Base-by-base conservation (phyloP, 2,329 filamentous ascomycete genomes). In the Fusarium coffeatum region DNA sequence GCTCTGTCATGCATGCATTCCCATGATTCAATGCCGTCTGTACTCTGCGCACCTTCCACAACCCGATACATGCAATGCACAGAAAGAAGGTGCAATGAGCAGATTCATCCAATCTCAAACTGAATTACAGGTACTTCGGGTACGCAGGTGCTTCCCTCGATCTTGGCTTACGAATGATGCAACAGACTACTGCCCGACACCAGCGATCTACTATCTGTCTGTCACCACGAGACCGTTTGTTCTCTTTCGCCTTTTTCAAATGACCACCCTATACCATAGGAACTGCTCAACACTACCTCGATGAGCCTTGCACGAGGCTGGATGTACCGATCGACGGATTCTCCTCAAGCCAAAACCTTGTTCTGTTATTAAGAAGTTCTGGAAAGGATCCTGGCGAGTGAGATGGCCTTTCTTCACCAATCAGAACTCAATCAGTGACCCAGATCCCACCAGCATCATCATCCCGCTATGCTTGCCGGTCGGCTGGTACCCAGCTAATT, bases 311-410 rank as follows among this genome's bases (percentile, higher is more conserved):
- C 66, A 55, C n/a, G n/a, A 42, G 34, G 45, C 61, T 72, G 59
- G 51, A 64, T 55, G 60, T 16, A 46, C 55, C 55, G 73, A 76
- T 76, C 73, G 73, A 74, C 73, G 58, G 72, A 70, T 74, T 70
- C 64, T 69, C 66, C 61, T 72, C 67, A 72, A 66, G 62, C 64
- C 61, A 60, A 68, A 72, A 71, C 73, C 72, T 68, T 73, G 72
- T 68, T 66, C 62, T 67, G 57, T 50, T 57, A 67, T 64, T 56
- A 54, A 69, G 64, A 63, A 59, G 45, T 76, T 76, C 72, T 70
- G 72, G 72, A 76, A 74, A 49, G 63, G 46, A 65, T 42, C 73
- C 71, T 69, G 54, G 63, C 66, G 18, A 71, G 53, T 68, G 48
- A 48, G 46, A 32, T 42, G 37, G 48, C 45, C 30, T 28, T 49